Evolutionary conservation across 73 alveolate species (phyloP).

Genomic region (Diophrys appendiculata): DNA sequence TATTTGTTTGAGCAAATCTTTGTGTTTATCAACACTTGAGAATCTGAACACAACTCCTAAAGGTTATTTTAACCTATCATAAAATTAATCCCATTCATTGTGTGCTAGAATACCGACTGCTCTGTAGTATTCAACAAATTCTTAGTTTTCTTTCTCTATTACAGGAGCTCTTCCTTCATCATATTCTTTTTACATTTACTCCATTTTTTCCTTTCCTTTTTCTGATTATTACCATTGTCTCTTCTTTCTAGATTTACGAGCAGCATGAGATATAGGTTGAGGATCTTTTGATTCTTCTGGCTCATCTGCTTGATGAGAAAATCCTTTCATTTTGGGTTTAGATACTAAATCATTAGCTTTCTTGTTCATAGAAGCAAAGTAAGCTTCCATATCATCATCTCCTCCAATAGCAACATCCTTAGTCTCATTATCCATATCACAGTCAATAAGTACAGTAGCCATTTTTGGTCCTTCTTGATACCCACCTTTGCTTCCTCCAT

Average conservation of each 20-base stretch:
- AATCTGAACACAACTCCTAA: constrained; percentile 41
- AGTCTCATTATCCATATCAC: background rate
- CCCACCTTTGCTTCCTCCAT: too few species aligned
- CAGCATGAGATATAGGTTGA: too few species aligned
- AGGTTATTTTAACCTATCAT: constrained; percentile 12
- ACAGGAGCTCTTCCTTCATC: too few species aligned
- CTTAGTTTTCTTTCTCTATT: constrained; percentile 28
- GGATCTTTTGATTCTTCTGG: constrained; percentile 3
- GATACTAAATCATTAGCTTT: background rate
- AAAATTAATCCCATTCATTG: constrained; percentile 34
- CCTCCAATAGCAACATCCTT: too few species aligned
- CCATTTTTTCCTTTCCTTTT: constrained; percentile 23
- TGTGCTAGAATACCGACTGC: constrained; percentile 1
- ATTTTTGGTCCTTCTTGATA: background rate
- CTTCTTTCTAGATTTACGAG: too few species aligned
- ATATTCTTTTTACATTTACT: background rate
- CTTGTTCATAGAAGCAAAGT: too few species aligned
- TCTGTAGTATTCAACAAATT: constrained; percentile 31
- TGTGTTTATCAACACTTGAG: constrained; percentile 33
- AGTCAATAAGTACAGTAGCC: background rate
- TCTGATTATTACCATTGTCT: constrained; percentile 14
- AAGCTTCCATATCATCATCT: too few species aligned
- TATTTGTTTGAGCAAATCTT: constrained; percentile 6
- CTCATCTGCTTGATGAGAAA: background rate
- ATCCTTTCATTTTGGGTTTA: constrained; percentile 10